phyloP scores from a whole-genome alignment of 1,284 basidiomycete genomes.

The Flammula alnicola region DNA sequence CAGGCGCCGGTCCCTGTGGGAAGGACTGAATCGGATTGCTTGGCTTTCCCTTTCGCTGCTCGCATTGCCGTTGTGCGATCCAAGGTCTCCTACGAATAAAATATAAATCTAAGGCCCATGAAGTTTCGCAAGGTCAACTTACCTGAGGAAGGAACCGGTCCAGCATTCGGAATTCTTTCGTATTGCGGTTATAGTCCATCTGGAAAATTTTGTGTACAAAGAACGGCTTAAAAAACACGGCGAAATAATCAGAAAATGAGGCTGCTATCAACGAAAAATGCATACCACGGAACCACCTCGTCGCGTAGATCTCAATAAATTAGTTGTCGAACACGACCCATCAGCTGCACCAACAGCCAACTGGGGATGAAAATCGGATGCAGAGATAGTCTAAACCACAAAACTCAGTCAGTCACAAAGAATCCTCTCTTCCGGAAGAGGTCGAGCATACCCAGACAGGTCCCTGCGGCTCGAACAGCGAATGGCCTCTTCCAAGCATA shows the following conservation, averaged over 20 bases:
- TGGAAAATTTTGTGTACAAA: slow-evolving; percentile 82
- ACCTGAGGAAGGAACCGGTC: slow-evolving; percentile 83
- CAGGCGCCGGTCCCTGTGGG: slow-evolving; percentile 66
- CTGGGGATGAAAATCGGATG: slow-evolving; percentile 88
- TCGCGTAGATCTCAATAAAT: slow-evolving; percentile 69
- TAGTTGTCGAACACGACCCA: slow-evolving; percentile 77
- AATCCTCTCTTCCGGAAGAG: neutral
- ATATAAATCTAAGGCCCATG: slow-evolving; percentile 12
- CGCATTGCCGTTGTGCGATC: slow-evolving; percentile 52
- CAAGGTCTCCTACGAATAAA: slow-evolving; percentile 53
- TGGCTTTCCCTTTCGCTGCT: slow-evolving; percentile 30
- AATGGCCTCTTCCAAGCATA: slow-evolving; percentile 77
- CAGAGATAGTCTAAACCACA: slow-evolving; percentile 59
- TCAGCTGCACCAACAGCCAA: slow-evolving; percentile 82
- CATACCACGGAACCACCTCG: slow-evolving; percentile 71
- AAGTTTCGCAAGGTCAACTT: neutral
- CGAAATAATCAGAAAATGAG: neutral
- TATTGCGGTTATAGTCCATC: slow-evolving; percentile 80
- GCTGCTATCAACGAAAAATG: slow-evolving; percentile 9
- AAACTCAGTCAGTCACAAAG: neutral
- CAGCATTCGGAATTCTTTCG: slow-evolving; percentile 79
- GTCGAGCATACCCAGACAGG: slow-evolving; percentile 75
- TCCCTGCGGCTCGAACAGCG: slow-evolving; percentile 72
- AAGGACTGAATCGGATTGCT: slow-evolving; percentile 31
- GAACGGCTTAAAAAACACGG: slow-evolving; percentile 57